Conservation (phyloP, 208 protist genomes). For the Acanthamoeba healyi region DNA sequence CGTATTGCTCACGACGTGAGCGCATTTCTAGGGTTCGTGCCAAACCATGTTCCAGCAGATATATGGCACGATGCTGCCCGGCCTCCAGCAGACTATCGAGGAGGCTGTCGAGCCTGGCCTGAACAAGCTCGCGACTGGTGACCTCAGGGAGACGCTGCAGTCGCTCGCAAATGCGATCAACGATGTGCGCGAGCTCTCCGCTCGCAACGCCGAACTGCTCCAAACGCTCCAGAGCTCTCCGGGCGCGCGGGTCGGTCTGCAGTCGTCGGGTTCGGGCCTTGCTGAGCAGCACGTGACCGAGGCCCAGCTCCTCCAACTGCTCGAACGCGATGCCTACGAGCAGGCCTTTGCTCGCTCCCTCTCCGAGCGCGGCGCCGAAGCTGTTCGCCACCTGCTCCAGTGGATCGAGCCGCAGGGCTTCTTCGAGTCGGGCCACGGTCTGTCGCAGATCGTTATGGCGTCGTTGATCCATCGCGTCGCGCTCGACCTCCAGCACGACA, state of each 20-base stretch:
- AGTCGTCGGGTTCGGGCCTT: neutral
- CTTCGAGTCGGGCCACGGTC: slow-evolving; percentile 50
- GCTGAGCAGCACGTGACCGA: slow-evolving; percentile 3
- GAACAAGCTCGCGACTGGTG: neutral
- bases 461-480: slow-evolving; percentile 22
- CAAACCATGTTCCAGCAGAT: slow-evolving; percentile 66
- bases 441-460: slow-evolving; percentile 52
- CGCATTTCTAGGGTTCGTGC: slow-evolving; percentile 50
- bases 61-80: slow-evolving; percentile 49
- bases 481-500: slow-evolving; percentile 25
- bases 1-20: too few species aligned
- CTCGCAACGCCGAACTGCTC: slow-evolving; percentile 31
- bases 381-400: slow-evolving; percentile 8
- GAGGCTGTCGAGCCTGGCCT: slow-evolving; percentile 55
- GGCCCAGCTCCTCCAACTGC: slow-evolving; percentile 47
- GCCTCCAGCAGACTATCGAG: slow-evolving; percentile 42
- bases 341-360: slow-evolving; percentile 31
- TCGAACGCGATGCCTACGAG: slow-evolving; percentile 39
- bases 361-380: slow-evolving; percentile 35
- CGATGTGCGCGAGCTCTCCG: slow-evolving; percentile 5
- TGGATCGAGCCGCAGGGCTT: slow-evolving; percentile 52
- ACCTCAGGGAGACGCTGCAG: slow-evolving; percentile 9
- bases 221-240: neutral
- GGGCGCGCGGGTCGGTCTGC: neutral
- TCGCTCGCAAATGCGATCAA: neutral